These are phyloP conservation scores for Piper betle DNA, from an alignment of 164 flowering plant species.

Conservation along the genomic window DNA sequence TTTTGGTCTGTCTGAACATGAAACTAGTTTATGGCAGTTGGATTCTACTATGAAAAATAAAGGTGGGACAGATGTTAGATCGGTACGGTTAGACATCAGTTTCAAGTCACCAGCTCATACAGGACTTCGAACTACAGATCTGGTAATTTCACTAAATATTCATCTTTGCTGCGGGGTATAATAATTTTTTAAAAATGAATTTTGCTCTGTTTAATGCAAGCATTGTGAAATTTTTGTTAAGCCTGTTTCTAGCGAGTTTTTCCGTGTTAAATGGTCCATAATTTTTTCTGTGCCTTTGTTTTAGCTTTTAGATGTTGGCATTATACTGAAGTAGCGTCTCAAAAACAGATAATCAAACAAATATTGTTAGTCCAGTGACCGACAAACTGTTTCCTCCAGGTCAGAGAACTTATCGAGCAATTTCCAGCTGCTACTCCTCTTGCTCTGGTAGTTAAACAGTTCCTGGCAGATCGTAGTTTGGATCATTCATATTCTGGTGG, in stretches of 20 bases:
- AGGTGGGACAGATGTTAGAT: conserved; percentile 26
- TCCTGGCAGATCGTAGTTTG: conserved; percentile 88
- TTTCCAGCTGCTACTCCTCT: conserved; percentile 90
- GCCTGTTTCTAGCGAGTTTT: no score
- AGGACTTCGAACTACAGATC: conserved; percentile 84
- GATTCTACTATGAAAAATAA: conserved; percentile 19
- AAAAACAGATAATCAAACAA: no score
- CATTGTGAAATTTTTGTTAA: neutral
- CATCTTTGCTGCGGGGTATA: neutral
- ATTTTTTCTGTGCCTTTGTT: no score
- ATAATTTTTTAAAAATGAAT: no score
- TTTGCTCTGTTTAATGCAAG: no score
- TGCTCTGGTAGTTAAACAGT: conserved; percentile 85
- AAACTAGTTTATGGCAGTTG: conserved; percentile 22
- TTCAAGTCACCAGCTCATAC: conserved; percentile 92
- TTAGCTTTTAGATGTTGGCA: neutral
- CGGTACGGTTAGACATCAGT: conserved; percentile 89
- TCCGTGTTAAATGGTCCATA: neutral
- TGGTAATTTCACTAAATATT: conserved; percentile 37
- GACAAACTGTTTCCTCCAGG: conserved; percentile 28
- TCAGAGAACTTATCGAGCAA: conserved; percentile 75
- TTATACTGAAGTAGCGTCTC: neutral
- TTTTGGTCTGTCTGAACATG: conserved; percentile 19
- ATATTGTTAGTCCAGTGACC: neutral
- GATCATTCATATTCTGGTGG: conserved; percentile 98